A percentile compares a stretch with the other conserved stretches of the same genome.
These are phyloP conservation scores for Cyberlindnera mrakii DNA, from an alignment of 805 yeast genomes.

Conservation along the genomic window DNA sequence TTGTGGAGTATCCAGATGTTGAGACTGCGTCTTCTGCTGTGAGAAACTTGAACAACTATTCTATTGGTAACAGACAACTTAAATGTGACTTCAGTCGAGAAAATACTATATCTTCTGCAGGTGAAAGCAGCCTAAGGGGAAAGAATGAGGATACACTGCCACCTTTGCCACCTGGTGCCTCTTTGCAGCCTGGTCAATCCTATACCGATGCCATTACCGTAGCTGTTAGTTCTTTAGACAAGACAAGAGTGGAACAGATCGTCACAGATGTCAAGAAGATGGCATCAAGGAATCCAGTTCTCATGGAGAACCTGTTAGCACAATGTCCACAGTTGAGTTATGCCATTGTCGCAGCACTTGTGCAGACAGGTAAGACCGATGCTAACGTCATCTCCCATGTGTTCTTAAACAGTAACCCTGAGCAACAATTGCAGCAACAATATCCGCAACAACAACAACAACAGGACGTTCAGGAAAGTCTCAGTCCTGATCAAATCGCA, in stretches of 20 bases:
- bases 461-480: constrained; percentile 5
- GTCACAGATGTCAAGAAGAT: constrained; percentile 54
- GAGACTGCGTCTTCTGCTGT: constrained; percentile 91
- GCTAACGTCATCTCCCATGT: constrained; percentile 31
- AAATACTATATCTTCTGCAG: constrained; percentile 19
- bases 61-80: constrained; percentile 63
- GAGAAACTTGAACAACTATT: constrained; percentile 74
- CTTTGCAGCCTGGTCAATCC: constrained; percentile 28
- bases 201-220: constrained; percentile 35
- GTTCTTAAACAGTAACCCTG: constrained; percentile 14
- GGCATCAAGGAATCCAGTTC: constrained; percentile 48
- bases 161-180: constrained; percentile 50
- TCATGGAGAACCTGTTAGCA: constrained; percentile 53
- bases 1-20: constrained; percentile 67
- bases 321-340: constrained; percentile 78
- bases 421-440: background rate
- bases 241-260: constrained; percentile 39
- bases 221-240: constrained; percentile 42
- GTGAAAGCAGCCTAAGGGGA: background rate
- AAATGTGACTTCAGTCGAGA: constrained; percentile 73
- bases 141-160: constrained; percentile 28
- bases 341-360: constrained; percentile 71
- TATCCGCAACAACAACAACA: background rate
- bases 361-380: constrained; percentile 22
- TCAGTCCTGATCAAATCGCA: constrained; percentile 35